Evolutionary conservation across 306 rosid species (phyloP).

Genomic region (Quercus cerris): DNA sequence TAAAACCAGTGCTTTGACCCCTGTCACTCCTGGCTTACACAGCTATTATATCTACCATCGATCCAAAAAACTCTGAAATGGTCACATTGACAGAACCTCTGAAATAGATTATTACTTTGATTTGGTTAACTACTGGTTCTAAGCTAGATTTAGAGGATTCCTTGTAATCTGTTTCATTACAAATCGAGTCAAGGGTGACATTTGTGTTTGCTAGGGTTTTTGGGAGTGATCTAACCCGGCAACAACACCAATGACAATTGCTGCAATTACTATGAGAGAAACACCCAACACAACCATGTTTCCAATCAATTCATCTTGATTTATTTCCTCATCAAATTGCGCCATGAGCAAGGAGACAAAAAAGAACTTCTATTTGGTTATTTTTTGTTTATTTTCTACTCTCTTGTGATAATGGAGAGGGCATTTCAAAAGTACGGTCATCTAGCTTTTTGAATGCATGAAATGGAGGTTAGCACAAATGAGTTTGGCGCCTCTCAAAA

Average conservation of each 20-base stretch:
- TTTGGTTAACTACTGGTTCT: background rate
- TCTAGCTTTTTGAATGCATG: background rate
- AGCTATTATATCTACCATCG: background rate
- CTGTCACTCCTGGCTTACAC: background rate
- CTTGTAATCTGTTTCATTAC: background rate
- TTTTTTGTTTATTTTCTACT: background rate
- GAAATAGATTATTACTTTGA: background rate
- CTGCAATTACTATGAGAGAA: slow-evolving; percentile 17
- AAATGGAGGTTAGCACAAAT: background rate
- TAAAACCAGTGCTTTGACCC: background rate
- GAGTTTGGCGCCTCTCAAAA: background rate
- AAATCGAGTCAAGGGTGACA: background rate
- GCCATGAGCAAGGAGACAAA: background rate
- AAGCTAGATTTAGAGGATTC: background rate
- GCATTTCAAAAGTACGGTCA: background rate
- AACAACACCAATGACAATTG: background rate
- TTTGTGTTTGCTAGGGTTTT: background rate
- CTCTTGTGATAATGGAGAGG: background rate
- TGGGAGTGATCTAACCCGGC: background rate
- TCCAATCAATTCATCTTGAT: background rate
- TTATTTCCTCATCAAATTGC: background rate
- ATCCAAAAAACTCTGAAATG: background rate
- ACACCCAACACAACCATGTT: slow-evolving; percentile 27
- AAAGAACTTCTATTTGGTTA: too few species aligned
- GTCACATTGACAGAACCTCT: slow-evolving; percentile 14